Base-by-base conservation (phyloP, 768 basidiomycete genomes). In the Agaricus subrufescens region DNA sequence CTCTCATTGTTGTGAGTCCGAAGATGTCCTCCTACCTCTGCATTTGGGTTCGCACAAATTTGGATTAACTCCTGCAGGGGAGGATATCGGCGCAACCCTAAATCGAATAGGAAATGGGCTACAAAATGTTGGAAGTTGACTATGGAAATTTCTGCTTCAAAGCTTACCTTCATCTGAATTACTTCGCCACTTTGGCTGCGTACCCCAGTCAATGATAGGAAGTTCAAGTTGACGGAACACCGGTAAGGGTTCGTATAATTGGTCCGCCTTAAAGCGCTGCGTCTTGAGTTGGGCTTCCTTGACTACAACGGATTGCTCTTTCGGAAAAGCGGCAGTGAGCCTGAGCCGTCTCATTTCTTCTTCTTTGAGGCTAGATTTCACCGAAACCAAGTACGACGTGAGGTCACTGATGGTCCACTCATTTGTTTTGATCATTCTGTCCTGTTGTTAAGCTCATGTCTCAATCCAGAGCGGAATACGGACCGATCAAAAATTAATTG, bases 401-500 rank as follows among this genome's bases (percentile, higher is more conserved):
- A 99, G 77, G 58, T 97, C 91, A 10, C 84, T 79, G 50, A 88
- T 85, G 1, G 87, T 89, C 94, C 94, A 95, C 60, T 91, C 87
- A 29, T 93, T 92, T 46, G 89, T 91, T 67, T 87, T 89, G 61
- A 92, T 83, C 89, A 92, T 90, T 67, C 91, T 92, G 44, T n/a
- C 48, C 48, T 29, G 14, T 40, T 47, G 12, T 19, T 44, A 42
- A 45, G 42, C 30, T n/a, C 42, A 37, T 37, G 19, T 25, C n/a
- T 15, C 11, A 9, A 27, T 29, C 5, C 7, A 37, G 9, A 42
- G 25, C 15, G 1, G 12, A 38, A 23, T 26, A 61, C 75, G 48
- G 52, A 90, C 86, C 94, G 79, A 52, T 88, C 83, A 66, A 99
- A 99, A n/a, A 99, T 80, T 2, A 97, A 75, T 67, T 98, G 94